A percentile compares a stretch with the other conserved stretches of the same genome.
Evolutionary conservation across 2,329 filamentous ascomycete species (phyloP).

Genomic region (Fusarium sp.): DNA sequence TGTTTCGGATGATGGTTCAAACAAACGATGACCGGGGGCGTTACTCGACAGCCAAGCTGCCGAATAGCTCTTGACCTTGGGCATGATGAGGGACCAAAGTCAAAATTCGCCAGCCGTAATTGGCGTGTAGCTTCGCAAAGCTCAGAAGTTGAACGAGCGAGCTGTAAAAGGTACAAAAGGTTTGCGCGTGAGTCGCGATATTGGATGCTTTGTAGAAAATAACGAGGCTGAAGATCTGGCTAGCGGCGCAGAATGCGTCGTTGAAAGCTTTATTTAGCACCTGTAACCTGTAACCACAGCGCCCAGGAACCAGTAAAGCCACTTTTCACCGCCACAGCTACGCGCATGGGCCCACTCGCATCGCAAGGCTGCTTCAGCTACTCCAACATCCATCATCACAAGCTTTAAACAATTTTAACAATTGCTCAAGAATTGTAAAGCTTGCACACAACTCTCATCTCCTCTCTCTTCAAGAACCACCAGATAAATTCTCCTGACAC

Average conservation of each 20-base stretch:
- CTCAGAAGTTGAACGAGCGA: conserved; percentile 2
- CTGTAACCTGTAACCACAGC: conserved; percentile 22
- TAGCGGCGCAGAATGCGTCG: conserved; percentile 30
- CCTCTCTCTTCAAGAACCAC: too few relatives aligned
- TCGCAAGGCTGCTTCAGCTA: conserved; percentile 28
- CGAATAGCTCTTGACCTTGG: conserved; percentile 85
- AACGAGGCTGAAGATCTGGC: conserved; percentile 38
- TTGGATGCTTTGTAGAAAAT: conserved; percentile 30
- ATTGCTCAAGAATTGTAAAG: conserved; percentile 5
- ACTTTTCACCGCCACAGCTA: conserved; percentile 25
- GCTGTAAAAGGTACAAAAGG: neutral
- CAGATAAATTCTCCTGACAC: neutral
- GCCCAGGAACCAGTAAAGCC: conserved; percentile 20
- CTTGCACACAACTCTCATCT: neutral
- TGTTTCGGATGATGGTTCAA: conserved; percentile 63
- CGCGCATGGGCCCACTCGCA: conserved; percentile 13
- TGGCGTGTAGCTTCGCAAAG: conserved; percentile 27
- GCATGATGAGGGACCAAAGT: conserved; percentile 66
- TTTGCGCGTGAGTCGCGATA: conserved; percentile 4
- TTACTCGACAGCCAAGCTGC: conserved; percentile 87
- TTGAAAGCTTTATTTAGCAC: conserved; percentile 21
- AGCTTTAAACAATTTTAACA: conserved; percentile 5
- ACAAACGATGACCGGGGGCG: conserved; percentile 81
- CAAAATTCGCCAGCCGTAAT: conserved; percentile 5
- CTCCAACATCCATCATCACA: conserved; percentile 26